Percentiles rank a stretch among this genome's conserved stretches.
These are phyloP conservation scores for Lippia alba DNA, from an alignment of 305 asterid genomes.

Conservation along the genomic window DNA sequence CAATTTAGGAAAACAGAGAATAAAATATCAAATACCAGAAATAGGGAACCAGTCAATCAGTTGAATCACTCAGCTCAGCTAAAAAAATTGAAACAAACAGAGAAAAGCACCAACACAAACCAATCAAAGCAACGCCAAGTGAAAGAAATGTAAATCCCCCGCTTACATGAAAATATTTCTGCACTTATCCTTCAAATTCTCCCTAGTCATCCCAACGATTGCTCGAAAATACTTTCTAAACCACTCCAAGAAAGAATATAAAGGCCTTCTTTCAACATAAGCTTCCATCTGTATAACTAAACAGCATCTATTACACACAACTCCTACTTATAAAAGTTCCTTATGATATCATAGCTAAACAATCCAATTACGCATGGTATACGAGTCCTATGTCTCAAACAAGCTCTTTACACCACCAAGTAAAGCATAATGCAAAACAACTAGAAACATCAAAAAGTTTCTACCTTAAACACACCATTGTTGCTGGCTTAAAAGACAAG, in stretches of 20 bases:
- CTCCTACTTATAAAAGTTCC: constrained; percentile 25
- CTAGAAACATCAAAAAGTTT: constrained; percentile 37
- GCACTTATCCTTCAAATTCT: constrained; percentile 51
- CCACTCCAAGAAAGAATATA: constrained; percentile 41
- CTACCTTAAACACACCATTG: constrained; percentile 32
- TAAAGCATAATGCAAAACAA: constrained; percentile 35
- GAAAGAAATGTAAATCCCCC: constrained; percentile 29
- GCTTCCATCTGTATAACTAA: constrained; percentile 44
- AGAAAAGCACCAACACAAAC: constrained; percentile 20
- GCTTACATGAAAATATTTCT: constrained; percentile 50
- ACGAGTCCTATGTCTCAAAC: constrained; percentile 18
- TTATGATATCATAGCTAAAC: constrained; percentile 36
- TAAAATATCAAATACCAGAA: too few species aligned
- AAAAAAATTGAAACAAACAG: constrained; percentile 14
- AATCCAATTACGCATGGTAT: constrained; percentile 32
- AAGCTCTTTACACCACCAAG: constrained; percentile 37
- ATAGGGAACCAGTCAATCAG: too few species aligned
- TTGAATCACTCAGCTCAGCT: too few species aligned
- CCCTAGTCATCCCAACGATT: constrained; percentile 45
- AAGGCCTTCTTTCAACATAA: constrained; percentile 44
- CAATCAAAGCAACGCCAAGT: constrained; percentile 20
- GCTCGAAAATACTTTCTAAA: constrained; percentile 42
- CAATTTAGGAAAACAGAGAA: not conserved
- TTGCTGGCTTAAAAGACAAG: constrained; percentile 67
- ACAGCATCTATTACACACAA: constrained; percentile 44